Percentiles rank a stretch among this genome's conserved stretches.
These are phyloP conservation scores for Leccinum variabile DNA, from an alignment of 1,284 basidiomycete genomes.

Conservation along the genomic window DNA sequence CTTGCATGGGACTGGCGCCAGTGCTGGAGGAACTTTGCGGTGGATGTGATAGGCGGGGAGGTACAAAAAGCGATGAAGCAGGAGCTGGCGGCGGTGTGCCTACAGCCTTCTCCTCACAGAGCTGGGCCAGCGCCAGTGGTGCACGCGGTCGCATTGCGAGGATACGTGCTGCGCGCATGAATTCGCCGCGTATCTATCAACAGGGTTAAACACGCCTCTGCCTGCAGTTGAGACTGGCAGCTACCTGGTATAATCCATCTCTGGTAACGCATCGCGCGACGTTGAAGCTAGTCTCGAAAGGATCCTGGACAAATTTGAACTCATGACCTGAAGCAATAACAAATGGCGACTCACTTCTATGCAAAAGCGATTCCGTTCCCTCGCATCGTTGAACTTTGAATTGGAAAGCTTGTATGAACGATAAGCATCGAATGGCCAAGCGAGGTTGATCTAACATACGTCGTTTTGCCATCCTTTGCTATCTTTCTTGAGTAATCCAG, in stretches of 20 bases:
- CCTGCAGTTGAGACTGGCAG: neutral
- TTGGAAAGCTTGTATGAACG: constrained; percentile 39
- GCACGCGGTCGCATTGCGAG: constrained; percentile 77
- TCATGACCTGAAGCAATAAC: constrained; percentile 10
- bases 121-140: constrained; percentile 74
- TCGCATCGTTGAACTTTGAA: constrained; percentile 65
- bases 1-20: constrained; percentile 57
- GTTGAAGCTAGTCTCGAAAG: constrained; percentile 94
- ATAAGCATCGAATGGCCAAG: constrained; percentile 4
- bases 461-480: constrained; percentile 93
- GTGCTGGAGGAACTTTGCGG: constrained; percentile 70
- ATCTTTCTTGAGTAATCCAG: constrained; percentile 88
- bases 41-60: constrained; percentile 57
- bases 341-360: constrained; percentile 70
- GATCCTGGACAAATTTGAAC: constrained; percentile 63
- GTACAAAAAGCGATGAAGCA: constrained; percentile 50
- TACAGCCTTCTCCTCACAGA: constrained; percentile 77
- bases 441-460: constrained; percentile 44
- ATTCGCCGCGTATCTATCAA: constrained; percentile 92
- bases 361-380: constrained; percentile 90
- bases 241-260: constrained; percentile 91
- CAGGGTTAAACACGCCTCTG: neutral
- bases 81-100: constrained; percentile 40
- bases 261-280: constrained; percentile 95
- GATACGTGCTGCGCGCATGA: constrained; percentile 93